These are phyloP conservation scores for Plectranthus barbatus DNA, from an alignment of 257 asterid genomes.

Conservation along the genomic window DNA sequence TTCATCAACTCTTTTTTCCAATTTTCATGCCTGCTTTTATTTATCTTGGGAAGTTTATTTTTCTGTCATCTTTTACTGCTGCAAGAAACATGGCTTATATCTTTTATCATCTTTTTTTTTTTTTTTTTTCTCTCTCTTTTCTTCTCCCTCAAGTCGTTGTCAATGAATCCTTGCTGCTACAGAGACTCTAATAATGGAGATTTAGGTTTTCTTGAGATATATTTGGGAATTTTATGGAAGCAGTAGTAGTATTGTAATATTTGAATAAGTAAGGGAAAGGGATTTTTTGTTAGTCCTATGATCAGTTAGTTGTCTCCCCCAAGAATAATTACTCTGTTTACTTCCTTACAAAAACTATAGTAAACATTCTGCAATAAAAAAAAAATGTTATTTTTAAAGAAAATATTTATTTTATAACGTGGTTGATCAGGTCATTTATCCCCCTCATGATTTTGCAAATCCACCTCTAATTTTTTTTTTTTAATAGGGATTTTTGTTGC, in stretches of 20 bases:
- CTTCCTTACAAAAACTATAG: no score
- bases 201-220: no score
- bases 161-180: constrained; percentile 3
- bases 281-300: constrained; percentile 18
- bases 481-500: not conserved
- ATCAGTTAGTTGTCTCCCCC: constrained; percentile 14
- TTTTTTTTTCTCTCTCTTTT: no score
- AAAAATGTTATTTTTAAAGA: no score
- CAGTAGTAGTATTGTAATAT: no score
- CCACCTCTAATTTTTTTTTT: not conserved
- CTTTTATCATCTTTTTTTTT: no score
- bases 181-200: constrained; percentile 7
- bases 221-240: no score
- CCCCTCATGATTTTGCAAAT: constrained; percentile 12
- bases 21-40: not conserved
- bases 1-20: not conserved
- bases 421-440: constrained; percentile 1
- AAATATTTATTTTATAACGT: no score
- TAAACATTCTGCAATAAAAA: no score
- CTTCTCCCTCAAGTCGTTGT: no score
- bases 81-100: not conserved
- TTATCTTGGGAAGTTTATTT: not conserved
- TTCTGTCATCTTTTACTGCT: constrained; percentile 1
- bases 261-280: no score
- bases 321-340: not conserved